A percentile compares a stretch with the other conserved stretches of the same genome.
Conservation (phyloP, 164 flowering plant genomes). For the Piper betle region DNA sequence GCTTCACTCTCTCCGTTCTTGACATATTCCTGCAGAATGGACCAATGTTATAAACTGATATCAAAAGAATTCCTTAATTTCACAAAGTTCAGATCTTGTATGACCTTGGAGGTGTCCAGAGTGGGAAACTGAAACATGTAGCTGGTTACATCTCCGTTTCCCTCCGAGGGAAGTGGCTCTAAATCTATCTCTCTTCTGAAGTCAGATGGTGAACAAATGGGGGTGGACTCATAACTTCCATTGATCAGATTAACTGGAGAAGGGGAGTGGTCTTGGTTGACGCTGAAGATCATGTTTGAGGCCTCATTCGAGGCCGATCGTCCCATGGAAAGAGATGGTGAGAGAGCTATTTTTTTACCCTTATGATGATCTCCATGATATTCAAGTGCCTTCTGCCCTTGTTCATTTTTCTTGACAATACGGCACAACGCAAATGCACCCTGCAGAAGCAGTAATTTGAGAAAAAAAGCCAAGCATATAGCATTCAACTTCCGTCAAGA, state of each 20-base stretch:
- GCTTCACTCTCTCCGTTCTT: slow-evolving; percentile 19
- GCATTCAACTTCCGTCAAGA: not conserved
- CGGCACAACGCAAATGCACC: slow-evolving; percentile 83
- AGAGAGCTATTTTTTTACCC: slow-evolving; percentile 21
- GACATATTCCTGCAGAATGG: slow-evolving; percentile 28
- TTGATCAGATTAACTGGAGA: slow-evolving; percentile 17
- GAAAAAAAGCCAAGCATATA: not conserved
- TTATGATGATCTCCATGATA: slow-evolving; percentile 23
- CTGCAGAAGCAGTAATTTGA: slow-evolving; percentile 16
- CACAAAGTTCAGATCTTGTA: not conserved
- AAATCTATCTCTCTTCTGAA: slow-evolving; percentile 13
- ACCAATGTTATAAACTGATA: no score
- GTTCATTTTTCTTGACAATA: slow-evolving; percentile 52
- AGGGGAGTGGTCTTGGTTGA: slow-evolving; percentile 17
- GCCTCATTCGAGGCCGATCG: slow-evolving; percentile 11
- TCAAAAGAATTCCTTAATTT: not conserved
- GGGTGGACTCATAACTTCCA: slow-evolving; percentile 36
- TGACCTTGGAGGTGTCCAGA: slow-evolving; percentile 39
- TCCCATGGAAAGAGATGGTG: slow-evolving; percentile 18
- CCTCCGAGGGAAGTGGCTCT: slow-evolving; percentile 14
- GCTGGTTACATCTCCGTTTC: slow-evolving; percentile 14
- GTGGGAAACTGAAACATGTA: slow-evolving; percentile 47
- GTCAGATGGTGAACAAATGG: slow-evolving; percentile 35
- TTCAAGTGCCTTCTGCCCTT: slow-evolving; percentile 19
- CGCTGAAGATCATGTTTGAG: slow-evolving; percentile 24